Base-by-base conservation (phyloP, 2,329 filamentous ascomycete species). In the Dactylellina parvicollis region DNA sequence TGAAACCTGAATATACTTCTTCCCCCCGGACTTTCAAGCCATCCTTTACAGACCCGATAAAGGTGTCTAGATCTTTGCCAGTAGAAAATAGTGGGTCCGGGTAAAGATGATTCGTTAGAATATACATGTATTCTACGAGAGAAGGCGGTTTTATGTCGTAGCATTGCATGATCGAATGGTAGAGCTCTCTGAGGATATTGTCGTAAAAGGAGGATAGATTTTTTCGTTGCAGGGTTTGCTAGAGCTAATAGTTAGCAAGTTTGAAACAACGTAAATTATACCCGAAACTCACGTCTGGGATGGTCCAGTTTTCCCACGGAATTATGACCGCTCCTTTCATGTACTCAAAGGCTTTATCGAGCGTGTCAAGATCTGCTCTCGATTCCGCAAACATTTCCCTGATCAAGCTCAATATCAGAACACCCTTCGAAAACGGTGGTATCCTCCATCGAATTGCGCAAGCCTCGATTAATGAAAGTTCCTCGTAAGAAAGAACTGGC, bases 401-500 rank as follows among this genome's bases (percentile, higher is more conserved):
- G 4, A 92, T 86, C 64, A 96, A 90, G 81, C 98, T 95, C 34
- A 98, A 82, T 77, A 96, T 89, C 4, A 94, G 82, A 4, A 96
- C 88, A 56, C 92, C 85, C 46, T 92, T 87, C 2, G 92, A 92
- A 78, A 89, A 92, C 75, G 90, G 88, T 1, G 94, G 92, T 74
- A 99, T 86, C 54, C 95, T 89, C 95, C 95, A 99, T 78, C 93
- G 88, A 75, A 92, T 83, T 70, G 90, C 91, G 66, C 97, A 85
- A 80, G 98, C 94, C 72, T 90, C 90, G 75, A 99, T 82, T 47
- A 99, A 83, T 64, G 97, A 92, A 52, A 88, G 86, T 1, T 92
- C 95, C 74, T 90, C 87, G 77, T 89, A 91, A 0, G 92, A 95
- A 16, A 73, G 56, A 28, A 74, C 64, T 8, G 70, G 70, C 7